Conservation (phyloP, 305 asterid species). For the Rubia peregrina region DNA sequence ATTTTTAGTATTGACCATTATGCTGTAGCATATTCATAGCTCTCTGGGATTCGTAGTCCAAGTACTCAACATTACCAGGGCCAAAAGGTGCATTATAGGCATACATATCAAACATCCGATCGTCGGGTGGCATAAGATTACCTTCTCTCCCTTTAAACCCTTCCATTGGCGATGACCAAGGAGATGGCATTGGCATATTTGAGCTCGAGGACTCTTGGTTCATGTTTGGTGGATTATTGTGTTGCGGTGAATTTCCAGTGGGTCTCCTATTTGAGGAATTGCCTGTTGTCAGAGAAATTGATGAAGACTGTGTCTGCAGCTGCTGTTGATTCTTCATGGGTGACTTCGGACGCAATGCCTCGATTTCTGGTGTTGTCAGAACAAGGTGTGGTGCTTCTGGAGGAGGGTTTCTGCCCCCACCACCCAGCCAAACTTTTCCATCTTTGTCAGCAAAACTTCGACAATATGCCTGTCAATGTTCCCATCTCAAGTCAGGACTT, state of each 20-base stretch:
- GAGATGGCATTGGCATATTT: slow-evolving; percentile 43
- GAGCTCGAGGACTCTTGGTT: slow-evolving; percentile 69
- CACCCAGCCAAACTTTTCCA: slow-evolving; percentile 93
- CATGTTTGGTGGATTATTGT: slow-evolving; percentile 33
- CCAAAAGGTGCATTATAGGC: slow-evolving; percentile 50
- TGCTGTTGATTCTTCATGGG: slow-evolving; percentile 98
- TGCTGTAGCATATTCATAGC: slow-evolving; percentile 40
- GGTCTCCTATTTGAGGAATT: slow-evolving; percentile 60
- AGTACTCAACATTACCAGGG: slow-evolving; percentile 40
- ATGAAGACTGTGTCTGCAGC: slow-evolving; percentile 57
- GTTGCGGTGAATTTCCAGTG: slow-evolving; percentile 58
- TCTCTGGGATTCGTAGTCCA: slow-evolving; percentile 56
- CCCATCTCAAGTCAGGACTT: slow-evolving; percentile 17
- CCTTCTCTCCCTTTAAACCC: slow-evolving; percentile 50
- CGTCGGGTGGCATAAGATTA: slow-evolving; percentile 44
- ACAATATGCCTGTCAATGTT: slow-evolving; percentile 50
- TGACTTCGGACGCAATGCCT: slow-evolving; percentile 88
- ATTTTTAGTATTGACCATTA: slow-evolving; percentile 7
- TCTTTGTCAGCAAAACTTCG: slow-evolving; percentile 74
- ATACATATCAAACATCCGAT: slow-evolving; percentile 50
- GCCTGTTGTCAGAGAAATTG: slow-evolving; percentile 58
- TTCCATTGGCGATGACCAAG: slow-evolving; percentile 58
- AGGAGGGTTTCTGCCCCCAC: slow-evolving; percentile 97
- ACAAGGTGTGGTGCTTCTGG: slow-evolving; percentile 96
- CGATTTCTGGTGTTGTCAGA: slow-evolving; percentile 85